A percentile compares a stretch with the other conserved stretches of the same genome.
Conservation (phyloP, 257 asterid species). For the Cinchona pubescens region DNA sequence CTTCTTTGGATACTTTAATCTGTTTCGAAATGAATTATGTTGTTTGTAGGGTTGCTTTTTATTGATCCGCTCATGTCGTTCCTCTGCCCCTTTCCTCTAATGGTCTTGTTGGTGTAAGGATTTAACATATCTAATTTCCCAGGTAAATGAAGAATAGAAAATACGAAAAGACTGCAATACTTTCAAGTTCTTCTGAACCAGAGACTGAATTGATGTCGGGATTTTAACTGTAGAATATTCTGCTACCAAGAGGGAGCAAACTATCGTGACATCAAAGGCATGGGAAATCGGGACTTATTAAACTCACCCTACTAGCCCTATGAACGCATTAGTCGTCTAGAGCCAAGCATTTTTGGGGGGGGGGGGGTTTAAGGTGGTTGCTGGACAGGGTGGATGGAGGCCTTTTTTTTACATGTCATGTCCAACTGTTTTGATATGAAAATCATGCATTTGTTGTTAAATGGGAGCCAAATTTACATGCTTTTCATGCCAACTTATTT, state of each 20-base stretch:
- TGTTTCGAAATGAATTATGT: not conserved
- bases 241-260: not conserved
- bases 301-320: too few relatives aligned
- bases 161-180: not conserved
- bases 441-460: conserved; percentile 89
- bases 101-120: not conserved
- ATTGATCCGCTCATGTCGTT: not conserved
- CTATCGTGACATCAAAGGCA: not conserved
- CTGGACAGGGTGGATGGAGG: too few relatives aligned
- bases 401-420: conserved; percentile 54
- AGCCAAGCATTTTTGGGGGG: too few relatives aligned
- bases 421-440: conserved; percentile 39
- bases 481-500: conserved; percentile 59
- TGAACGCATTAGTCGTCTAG: too few relatives aligned
- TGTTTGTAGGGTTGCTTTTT: not conserved
- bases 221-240: not conserved
- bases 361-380: too few relatives aligned
- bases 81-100: not conserved
- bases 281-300: not conserved
- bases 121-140: not conserved
- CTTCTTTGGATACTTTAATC: not conserved
- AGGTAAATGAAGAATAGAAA: not conserved
- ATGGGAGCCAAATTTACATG: conserved; percentile 64
- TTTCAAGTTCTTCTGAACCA: too few relatives aligned
- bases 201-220: not conserved